phyloP scores from a whole-genome alignment of 805 yeast genomes.

The Metschnikowia similis region DNA sequence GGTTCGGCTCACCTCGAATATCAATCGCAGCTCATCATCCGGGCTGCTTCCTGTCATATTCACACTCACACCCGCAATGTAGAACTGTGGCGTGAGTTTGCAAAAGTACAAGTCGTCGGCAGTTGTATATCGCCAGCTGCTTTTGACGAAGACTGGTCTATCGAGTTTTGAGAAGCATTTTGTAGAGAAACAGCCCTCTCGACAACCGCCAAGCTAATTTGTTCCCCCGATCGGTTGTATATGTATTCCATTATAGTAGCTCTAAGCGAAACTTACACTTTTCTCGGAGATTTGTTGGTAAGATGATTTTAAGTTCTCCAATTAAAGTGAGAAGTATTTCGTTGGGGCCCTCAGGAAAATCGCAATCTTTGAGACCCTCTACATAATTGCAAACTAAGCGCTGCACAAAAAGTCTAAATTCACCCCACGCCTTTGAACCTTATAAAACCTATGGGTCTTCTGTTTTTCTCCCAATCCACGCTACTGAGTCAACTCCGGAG shows the following conservation, averaged over 20 bases:
- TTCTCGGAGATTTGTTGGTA: too few species aligned
- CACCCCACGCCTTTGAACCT: background rate
- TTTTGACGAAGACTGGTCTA: background rate
- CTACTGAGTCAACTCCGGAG: too few species aligned
- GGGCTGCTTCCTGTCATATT: constrained; percentile 66
- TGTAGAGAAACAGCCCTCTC: background rate
- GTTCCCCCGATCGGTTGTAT: background rate
- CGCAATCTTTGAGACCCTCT: background rate
- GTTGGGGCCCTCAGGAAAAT: background rate
- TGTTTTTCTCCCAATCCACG: too few species aligned
- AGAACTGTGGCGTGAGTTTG: constrained; percentile 59
- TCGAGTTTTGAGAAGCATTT: background rate
- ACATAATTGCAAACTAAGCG: background rate
- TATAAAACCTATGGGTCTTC: background rate
- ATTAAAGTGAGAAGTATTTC: background rate
- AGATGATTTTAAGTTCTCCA: background rate
- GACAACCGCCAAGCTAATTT: background rate
- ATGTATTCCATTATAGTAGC: background rate
- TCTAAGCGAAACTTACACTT: background rate
- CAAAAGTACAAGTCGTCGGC: constrained; percentile 48
- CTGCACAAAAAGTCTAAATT: background rate
- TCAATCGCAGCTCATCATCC: constrained; percentile 59
- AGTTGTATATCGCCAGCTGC: background rate
- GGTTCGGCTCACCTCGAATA: constrained; percentile 46
- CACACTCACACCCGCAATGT: constrained; percentile 52